Conservation (phyloP, 768 basidiomycete genomes). For the Suillus sp. region DNA sequence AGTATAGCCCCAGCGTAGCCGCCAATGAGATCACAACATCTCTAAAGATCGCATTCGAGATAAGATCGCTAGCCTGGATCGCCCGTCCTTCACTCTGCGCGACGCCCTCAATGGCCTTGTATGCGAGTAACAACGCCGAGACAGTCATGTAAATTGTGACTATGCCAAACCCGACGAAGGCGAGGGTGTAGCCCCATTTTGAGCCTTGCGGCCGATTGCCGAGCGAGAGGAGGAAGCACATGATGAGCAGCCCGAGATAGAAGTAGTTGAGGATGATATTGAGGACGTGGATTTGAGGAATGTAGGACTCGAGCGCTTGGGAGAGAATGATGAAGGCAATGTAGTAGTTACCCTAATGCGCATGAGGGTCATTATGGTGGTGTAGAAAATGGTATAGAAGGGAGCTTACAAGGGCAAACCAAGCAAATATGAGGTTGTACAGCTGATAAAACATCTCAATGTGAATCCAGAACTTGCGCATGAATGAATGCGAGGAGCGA, state of each 20-base stretch:
- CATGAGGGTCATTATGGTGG: slow-evolving; percentile 1
- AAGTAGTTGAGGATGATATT: slow-evolving; percentile 84
- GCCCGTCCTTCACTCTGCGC: slow-evolving; percentile 45
- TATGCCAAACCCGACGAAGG: slow-evolving; percentile 84
- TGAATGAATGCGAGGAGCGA: slow-evolving; percentile 78
- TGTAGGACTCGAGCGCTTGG: slow-evolving; percentile 64
- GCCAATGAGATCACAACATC: slow-evolving; percentile 84
- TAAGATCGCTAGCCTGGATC: slow-evolving; percentile 59
- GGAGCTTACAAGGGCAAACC: slow-evolving; percentile 75
- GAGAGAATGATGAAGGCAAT: slow-evolving; percentile 84
- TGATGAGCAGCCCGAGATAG: slow-evolving; percentile 84
- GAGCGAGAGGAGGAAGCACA: slow-evolving; percentile 84
- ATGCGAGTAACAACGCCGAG: slow-evolving; percentile 79
- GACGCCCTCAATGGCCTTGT: slow-evolving; percentile 74
- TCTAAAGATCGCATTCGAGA: slow-evolving; percentile 79
- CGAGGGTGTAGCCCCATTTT: slow-evolving; percentile 83
- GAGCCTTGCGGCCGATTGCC: slow-evolving; percentile 93
- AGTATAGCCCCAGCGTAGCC: slow-evolving; percentile 89
- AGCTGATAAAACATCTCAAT: slow-evolving; percentile 90
- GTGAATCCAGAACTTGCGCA: slow-evolving; percentile 93
- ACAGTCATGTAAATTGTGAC: slow-evolving; percentile 98
- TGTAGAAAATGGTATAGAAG: slow-evolving; percentile 1
- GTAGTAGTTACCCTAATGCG: slow-evolving; percentile 78
- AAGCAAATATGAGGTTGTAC: slow-evolving; percentile 90
- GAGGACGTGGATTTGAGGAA: slow-evolving; percentile 65